A percentile compares a stretch with the other conserved stretches of the same genome.
Evolutionary conservation across 2,329 filamentous ascomycete genomes (phyloP).

Genomic region (Diaporthe nobilis): DNA sequence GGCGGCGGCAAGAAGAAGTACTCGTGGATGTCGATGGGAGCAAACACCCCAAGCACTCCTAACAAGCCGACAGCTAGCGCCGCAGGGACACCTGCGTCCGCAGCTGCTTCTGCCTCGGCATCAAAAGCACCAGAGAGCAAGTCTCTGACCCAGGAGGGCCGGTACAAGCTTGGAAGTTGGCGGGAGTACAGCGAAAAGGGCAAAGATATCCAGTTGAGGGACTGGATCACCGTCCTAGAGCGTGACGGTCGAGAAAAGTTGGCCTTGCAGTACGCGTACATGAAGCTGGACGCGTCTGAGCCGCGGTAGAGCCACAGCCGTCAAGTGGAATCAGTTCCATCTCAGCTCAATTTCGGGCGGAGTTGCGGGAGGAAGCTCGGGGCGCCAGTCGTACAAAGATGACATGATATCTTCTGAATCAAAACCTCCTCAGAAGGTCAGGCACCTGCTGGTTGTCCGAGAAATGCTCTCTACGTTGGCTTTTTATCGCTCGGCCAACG

Average conservation of each 20-base stretch:
- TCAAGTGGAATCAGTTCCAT: not conserved
- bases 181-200: conserved; percentile 85
- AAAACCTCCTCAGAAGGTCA: not conserved
- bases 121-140: conserved; percentile 52
- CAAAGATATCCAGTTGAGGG: conserved; percentile 84
- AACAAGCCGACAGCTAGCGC: conserved; percentile 50
- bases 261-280: conserved; percentile 72
- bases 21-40: conserved; percentile 79
- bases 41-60: conserved; percentile 61
- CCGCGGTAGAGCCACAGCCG: conserved; percentile 50
- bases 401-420: not conserved
- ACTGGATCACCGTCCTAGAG: conserved; percentile 85
- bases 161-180: conserved; percentile 79
- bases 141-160: conserved; percentile 69
- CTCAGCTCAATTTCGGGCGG: not conserved
- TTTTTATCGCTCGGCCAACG: too few species aligned
- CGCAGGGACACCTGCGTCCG: conserved; percentile 25
- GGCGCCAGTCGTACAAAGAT: not conserved
- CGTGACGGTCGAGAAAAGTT: conserved; percentile 78
- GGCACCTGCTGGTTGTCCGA: not conserved
- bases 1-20: conserved; percentile 76
- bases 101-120: conserved; percentile 36
- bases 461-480: not conserved
- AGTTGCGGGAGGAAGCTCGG: not conserved
- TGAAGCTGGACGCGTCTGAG: conserved; percentile 65